These are phyloP conservation scores for Rhizopogon salebrosus DNA, from an alignment of 768 basidiomycete genomes.

Conservation along the genomic window DNA sequence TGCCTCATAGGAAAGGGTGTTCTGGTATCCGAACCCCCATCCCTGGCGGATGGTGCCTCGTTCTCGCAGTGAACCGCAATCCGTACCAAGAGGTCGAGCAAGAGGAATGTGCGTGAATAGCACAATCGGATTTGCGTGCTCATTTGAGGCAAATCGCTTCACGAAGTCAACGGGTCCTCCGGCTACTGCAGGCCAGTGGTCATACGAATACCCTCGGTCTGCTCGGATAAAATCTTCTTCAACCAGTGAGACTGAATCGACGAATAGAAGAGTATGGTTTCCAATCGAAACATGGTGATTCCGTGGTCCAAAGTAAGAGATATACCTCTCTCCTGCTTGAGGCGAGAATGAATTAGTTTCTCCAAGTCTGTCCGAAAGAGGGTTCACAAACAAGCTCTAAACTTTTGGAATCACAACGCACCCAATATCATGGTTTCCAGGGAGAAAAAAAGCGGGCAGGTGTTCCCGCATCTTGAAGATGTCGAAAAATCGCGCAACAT, in stretches of 20 bases:
- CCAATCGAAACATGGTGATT: conserved; percentile 60
- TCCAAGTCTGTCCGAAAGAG: conserved; percentile 22
- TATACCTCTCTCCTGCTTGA: conserved; percentile 51
- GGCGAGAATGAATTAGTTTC: conserved; percentile 30
- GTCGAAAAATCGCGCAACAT: conserved; percentile 58
- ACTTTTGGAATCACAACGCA: conserved; percentile 26
- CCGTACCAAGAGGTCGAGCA: conserved; percentile 56
- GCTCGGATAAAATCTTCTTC: conserved; percentile 65
- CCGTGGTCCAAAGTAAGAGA: conserved; percentile 69
- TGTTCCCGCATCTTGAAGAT: conserved; percentile 54
- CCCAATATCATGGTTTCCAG: conserved; percentile 92
- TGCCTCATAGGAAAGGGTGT: conserved; percentile 65
- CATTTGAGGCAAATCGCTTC: conserved; percentile 29
- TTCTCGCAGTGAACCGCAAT: conserved; percentile 79
- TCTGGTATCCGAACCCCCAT: conserved; percentile 78
- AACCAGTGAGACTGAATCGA: conserved; percentile 69
- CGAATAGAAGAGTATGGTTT: conserved; percentile 66
- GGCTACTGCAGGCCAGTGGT: conserved; percentile 42
- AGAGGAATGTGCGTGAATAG: conserved; percentile 91
- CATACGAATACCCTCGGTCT: conserved; percentile 33
- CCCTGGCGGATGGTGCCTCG: conserved; percentile 68
- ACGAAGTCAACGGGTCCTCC: conserved; percentile 54
- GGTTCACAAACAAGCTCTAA: conserved; percentile 1
- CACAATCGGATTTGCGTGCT: conserved; percentile 45
- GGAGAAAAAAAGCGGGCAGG: conserved; percentile 63